Conservation (phyloP, 2,329 filamentous ascomycete genomes). For the Aphanocladium album region DNA sequence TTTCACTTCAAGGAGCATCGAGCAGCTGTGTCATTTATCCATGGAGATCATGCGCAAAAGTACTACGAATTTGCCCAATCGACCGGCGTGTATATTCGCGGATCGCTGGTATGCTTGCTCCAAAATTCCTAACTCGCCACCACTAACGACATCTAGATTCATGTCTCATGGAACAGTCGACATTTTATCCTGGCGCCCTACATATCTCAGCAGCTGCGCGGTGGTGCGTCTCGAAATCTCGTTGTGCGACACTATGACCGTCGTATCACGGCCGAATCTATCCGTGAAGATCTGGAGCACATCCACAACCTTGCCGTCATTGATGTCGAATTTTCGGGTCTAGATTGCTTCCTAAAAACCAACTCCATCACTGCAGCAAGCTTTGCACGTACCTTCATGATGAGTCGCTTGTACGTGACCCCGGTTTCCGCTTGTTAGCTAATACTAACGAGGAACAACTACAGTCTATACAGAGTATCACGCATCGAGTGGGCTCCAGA, state of each 20-base stretch:
- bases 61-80: conserved; percentile 62
- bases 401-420: conserved; percentile 50
- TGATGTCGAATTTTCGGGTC: conserved; percentile 52
- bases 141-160: conserved; percentile 45
- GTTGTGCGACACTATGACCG: conserved; percentile 57
- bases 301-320: conserved; percentile 75
- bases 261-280: conserved; percentile 55
- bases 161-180: conserved; percentile 63
- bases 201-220: conserved; percentile 57
- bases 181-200: conserved; percentile 63
- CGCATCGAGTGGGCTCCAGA: conserved; percentile 68
- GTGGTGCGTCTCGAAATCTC: conserved; percentile 69
- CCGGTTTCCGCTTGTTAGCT: not conserved
- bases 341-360: conserved; percentile 63
- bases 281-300: conserved; percentile 73
- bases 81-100: conserved; percentile 63
- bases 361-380: conserved; percentile 74
- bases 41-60: conserved; percentile 54
- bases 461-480: conserved; percentile 62
- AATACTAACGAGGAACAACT: conserved; percentile 19
- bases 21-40: conserved; percentile 66
- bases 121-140: not conserved
- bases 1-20: conserved; percentile 53
- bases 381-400: conserved; percentile 74
- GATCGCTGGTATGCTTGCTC: conserved; percentile 18